Evolutionary conservation across 2,329 filamentous ascomycete species (phyloP).

Genomic region (Penicillium sclerotiorum): DNA sequence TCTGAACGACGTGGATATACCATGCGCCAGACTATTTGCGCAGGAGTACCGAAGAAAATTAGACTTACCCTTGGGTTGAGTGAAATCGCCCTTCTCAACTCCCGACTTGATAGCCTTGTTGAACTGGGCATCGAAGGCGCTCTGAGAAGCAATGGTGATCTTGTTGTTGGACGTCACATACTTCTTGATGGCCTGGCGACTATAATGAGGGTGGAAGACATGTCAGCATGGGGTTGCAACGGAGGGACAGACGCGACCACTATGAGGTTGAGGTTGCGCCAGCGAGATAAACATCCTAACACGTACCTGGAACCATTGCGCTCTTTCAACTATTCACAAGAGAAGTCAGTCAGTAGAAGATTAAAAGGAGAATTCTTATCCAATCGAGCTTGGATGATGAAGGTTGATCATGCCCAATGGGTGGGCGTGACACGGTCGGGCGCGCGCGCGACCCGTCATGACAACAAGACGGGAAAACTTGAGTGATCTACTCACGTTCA

Average conservation of each 20-base stretch:
- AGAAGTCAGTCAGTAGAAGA: slow-evolving; percentile 51
- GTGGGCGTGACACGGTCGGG: slow-evolving; percentile 42
- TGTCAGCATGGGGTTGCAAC: slow-evolving; percentile 24
- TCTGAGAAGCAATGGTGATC: slow-evolving; percentile 57
- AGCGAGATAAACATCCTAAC: slow-evolving; percentile 30
- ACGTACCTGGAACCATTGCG: slow-evolving; percentile 70
- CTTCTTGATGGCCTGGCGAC: slow-evolving; percentile 74
- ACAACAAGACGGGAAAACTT: slow-evolving; percentile 48
- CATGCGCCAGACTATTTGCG: too few species aligned
- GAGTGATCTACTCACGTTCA: slow-evolving; percentile 65
- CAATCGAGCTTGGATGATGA: slow-evolving; percentile 22
- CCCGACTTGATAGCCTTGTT: slow-evolving; percentile 81
- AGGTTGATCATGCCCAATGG: slow-evolving; percentile 26
- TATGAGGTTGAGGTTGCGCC: slow-evolving; percentile 12
- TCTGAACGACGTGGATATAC: too few species aligned
- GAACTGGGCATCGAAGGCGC: slow-evolving; percentile 72
- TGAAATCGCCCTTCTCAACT: slow-evolving; percentile 83
- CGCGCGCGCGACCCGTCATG: slow-evolving; percentile 40
- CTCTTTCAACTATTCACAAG: slow-evolving; percentile 64
- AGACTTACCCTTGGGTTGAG: slow-evolving; percentile 82
- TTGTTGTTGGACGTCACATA: slow-evolving; percentile 74
- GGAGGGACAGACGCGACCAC: slow-evolving; percentile 12
- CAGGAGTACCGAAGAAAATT: too few species aligned
- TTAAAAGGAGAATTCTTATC: slow-evolving; percentile 22
- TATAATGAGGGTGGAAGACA: slow-evolving; percentile 41